Evolutionary conservation across 2,329 filamentous ascomycete genomes (phyloP).

Genomic region (Claviceps pusilla): DNA sequence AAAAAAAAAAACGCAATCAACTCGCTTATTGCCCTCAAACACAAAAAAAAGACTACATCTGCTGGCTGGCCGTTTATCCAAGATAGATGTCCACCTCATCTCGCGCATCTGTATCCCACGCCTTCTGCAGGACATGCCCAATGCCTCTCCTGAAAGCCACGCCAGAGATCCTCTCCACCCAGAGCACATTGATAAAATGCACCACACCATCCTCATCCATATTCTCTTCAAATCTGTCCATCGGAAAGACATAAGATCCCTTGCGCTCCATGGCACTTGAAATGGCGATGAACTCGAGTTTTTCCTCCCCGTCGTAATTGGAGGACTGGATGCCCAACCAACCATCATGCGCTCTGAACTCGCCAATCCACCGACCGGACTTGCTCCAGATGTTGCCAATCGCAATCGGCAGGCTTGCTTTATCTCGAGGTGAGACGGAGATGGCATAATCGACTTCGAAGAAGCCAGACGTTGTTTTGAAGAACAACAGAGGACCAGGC

Average conservation of each 20-base stretch:
- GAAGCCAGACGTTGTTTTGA: slow-evolving; percentile 23
- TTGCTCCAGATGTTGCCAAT: slow-evolving; percentile 27
- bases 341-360: slow-evolving; percentile 28
- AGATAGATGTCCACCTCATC: slow-evolving; percentile 27
- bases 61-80: slow-evolving; percentile 14
- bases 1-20: neutral
- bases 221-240: slow-evolving; percentile 25
- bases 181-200: slow-evolving; percentile 31
- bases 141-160: slow-evolving; percentile 27
- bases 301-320: slow-evolving; percentile 30
- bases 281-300: slow-evolving; percentile 29
- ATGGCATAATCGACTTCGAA: slow-evolving; percentile 27
- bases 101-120: slow-evolving; percentile 25
- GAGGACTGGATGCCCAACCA: slow-evolving; percentile 32
- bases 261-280: slow-evolving; percentile 26
- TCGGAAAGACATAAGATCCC: slow-evolving; percentile 25
- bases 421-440: slow-evolving; percentile 21
- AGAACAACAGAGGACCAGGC: slow-evolving; percentile 25
- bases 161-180: slow-evolving; percentile 30
- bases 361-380: slow-evolving; percentile 24
- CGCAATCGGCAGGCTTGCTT: slow-evolving; percentile 24
- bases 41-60: neutral
- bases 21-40: neutral
- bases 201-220: slow-evolving; percentile 27
- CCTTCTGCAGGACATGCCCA: slow-evolving; percentile 26